Conservation (phyloP, 345 rosid species). For the Boechera divaricarpa region DNA sequence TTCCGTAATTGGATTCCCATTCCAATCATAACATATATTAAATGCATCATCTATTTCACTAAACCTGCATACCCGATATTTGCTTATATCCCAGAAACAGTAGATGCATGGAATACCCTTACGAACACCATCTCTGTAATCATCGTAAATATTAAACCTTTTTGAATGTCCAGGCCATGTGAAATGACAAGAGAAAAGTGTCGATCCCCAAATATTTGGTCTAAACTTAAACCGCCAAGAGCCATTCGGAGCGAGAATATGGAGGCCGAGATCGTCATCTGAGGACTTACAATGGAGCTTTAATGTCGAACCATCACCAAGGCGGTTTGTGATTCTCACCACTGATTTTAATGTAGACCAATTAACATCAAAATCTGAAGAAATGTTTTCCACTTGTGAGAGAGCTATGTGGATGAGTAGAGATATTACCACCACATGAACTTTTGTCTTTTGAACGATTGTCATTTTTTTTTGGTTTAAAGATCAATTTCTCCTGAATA, state of each 20-base stretch:
- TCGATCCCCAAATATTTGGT: slow-evolving; percentile 30
- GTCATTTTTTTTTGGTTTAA: background rate
- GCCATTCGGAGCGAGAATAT: background rate
- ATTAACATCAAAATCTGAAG: background rate
- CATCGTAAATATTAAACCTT: slow-evolving; percentile 41
- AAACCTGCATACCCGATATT: slow-evolving; percentile 38
- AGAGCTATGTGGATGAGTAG: slow-evolving; percentile 27
- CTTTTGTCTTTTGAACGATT: slow-evolving; percentile 23
- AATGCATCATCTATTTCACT: background rate
- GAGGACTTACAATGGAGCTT: slow-evolving; percentile 30
- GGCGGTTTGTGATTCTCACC: slow-evolving; percentile 38
- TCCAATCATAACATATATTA: slow-evolving; percentile 38
- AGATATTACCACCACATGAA: slow-evolving; percentile 8
- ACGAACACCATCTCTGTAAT: slow-evolving; percentile 23
- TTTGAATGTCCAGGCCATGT: slow-evolving; percentile 23
- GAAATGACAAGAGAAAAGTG: slow-evolving; percentile 32
- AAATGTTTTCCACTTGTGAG: slow-evolving; percentile 15
- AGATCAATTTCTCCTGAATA: background rate
- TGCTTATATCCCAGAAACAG: slow-evolving; percentile 39
- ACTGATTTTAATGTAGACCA: background rate
- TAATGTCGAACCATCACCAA: slow-evolving; percentile 34
- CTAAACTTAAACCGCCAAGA: slow-evolving; percentile 29
- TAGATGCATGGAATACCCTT: slow-evolving; percentile 20
- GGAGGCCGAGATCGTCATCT: slow-evolving; percentile 36
- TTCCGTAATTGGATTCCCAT: slow-evolving; percentile 1